Evolutionary conservation across 495 filamentous ascomycete genomes (phyloP).

Genomic region (Penicillium verhagenii): DNA sequence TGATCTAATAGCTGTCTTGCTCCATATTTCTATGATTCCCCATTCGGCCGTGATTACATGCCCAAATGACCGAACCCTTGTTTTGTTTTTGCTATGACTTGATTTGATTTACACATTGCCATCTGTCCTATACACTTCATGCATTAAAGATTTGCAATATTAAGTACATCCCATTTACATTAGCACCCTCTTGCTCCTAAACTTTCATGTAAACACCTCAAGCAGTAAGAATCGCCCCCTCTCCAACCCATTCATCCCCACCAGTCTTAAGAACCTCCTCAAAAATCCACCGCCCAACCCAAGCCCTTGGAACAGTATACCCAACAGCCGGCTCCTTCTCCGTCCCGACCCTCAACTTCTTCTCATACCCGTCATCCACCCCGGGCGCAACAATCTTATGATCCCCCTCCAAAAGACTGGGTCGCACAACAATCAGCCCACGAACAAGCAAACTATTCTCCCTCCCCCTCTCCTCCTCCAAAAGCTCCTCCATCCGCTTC

Average conservation of each 20-base stretch:
- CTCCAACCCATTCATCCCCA: constrained; percentile 36
- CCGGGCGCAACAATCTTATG: constrained; percentile 10
- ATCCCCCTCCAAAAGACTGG: constrained; percentile 36
- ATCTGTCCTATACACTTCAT: not conserved
- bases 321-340: constrained; percentile 36
- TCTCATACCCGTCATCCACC: constrained; percentile 11
- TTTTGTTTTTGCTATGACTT: constrained; percentile 1
- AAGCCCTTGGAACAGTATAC: constrained; percentile 37
- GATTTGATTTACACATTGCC: not conserved
- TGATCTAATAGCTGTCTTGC: constrained; percentile 9
- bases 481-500: constrained; percentile 34
- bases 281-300: constrained; percentile 45
- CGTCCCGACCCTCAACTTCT: constrained; percentile 32
- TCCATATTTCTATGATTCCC: constrained; percentile 9
- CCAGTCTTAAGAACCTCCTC: constrained; percentile 34
- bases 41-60: not conserved
- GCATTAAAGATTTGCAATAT: not conserved
- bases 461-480: constrained; percentile 10
- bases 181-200: no score
- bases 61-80: not conserved
- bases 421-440: constrained; percentile 32
- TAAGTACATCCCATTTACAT: not conserved
- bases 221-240: constrained; percentile 36
- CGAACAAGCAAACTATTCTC: constrained; percentile 17
- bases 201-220: constrained; percentile 14